Base-by-base conservation (phyloP, 2,329 filamentous ascomycete species). In the Colletotrichum camelliae region DNA sequence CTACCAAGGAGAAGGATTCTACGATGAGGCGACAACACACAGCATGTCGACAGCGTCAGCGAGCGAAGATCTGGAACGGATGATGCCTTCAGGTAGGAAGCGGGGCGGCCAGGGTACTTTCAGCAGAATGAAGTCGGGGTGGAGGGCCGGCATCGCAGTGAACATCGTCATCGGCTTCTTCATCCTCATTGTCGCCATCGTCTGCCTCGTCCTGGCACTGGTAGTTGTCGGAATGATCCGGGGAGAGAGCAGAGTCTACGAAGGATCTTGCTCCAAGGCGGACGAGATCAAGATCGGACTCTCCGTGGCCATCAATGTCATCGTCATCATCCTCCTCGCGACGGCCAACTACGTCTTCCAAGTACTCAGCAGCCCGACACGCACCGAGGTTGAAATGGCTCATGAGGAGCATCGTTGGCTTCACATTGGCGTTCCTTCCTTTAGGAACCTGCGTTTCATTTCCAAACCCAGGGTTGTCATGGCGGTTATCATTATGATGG, bases 301-400 rank as follows among this genome's bases (percentile, higher is more conserved):
- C 29, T 85, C 87, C 65, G 86, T 84, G 9, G 80, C 85, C 24
- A 85, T 89, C 75, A 89, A 87, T 79, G 78, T 87, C 3, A 82
- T 87, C 57, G 83, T 82, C 9, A 79, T 88, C 7, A 81, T 85
- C 6, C 77, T 90, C 24, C 80, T 91, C 15, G 86, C 86, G 1
- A 87, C 86, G 4, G 89, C 86, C 13, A 90, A 90, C 81, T 91
- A 91, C 78, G 83, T 85, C 52, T 88, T 89, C 73, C 89, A 91
- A 80, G 84, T 90, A n/a, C 85, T 91, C 15, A 86, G 84, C 78
- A 90, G 89, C 77, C 90, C 89, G 7, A 90, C 88, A 9, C 85
- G 89, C 55, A 80, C 80, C 13, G 89, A 91, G 78, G 79, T 91
- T 10, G 82, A 85, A 33, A 80, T 77, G 15, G 89, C 89, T 7